A percentile compares a stretch with the other conserved stretches of the same genome.
These are phyloP conservation scores for Plasmodium knowlesi DNA, from an alignment of 169 alveolate genomes.

Conservation along the genomic window DNA sequence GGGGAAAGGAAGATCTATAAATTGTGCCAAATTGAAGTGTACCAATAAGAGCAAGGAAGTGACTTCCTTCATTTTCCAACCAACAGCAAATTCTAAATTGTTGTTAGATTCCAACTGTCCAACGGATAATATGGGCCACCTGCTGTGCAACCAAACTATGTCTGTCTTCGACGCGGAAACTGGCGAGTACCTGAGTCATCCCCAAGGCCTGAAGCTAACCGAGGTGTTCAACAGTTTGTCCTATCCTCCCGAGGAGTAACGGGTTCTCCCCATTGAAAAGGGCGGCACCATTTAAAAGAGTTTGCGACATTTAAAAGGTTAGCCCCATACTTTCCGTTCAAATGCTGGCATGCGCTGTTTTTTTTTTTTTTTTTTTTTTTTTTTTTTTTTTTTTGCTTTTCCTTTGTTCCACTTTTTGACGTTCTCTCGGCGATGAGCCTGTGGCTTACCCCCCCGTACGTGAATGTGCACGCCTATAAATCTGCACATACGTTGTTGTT, in stretches of 20 bases:
- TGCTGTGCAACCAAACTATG: conserved; percentile 51
- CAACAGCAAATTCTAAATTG: conserved; percentile 29
- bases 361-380: background rate
- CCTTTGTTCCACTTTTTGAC: background rate
- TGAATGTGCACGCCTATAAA: background rate
- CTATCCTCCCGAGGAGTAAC: conserved; percentile 54
- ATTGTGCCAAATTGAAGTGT: conserved; percentile 72
- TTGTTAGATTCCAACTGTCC: conserved; percentile 66
- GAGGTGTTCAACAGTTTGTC: conserved; percentile 36
- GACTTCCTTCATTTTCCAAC: conserved; percentile 49
- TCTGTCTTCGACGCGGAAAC: conserved; percentile 71
- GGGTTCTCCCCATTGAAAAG: background rate
- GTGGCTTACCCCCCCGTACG: background rate
- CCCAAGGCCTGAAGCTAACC: conserved; percentile 66
- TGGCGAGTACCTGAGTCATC: conserved; percentile 72
- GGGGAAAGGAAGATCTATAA: conserved; percentile 73
- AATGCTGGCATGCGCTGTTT: background rate
- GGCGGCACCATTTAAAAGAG: background rate
- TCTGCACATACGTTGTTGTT: background rate
- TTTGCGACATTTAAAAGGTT: background rate
- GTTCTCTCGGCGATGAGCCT: background rate
- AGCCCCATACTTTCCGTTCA: background rate
- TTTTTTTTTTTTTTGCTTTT: background rate
- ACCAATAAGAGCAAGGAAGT: conserved; percentile 53
- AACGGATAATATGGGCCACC: conserved; percentile 62